Percentiles rank a stretch among this genome's conserved stretches.
Conservation (phyloP, 2,329 filamentous ascomycete genomes). For the Ambrosiella xylebori region DNA sequence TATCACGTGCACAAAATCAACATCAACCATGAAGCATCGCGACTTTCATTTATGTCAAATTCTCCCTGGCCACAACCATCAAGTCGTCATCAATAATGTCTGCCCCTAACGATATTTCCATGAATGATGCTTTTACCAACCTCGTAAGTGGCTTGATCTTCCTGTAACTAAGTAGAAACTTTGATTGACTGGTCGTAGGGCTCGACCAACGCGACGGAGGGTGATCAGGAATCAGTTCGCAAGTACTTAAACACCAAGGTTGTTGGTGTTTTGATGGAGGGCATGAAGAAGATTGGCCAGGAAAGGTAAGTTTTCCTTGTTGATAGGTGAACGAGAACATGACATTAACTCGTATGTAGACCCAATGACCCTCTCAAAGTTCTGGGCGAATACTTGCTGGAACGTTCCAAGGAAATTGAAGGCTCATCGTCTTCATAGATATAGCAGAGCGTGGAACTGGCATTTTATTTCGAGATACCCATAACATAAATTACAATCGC, state of each 20-base stretch:
- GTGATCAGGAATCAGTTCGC: conserved; percentile 49
- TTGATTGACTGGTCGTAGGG: not conserved
- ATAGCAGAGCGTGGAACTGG: not conserved
- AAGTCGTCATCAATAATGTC: not conserved
- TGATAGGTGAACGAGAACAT: not conserved
- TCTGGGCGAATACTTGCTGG: conserved; percentile 52
- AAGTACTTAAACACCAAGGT: conserved; percentile 57
- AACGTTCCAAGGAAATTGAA: conserved; percentile 50
- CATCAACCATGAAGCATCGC: not conserved
- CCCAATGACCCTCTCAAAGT: conserved; percentile 51
- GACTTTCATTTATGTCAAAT: not conserved
- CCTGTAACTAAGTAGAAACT: not conserved
- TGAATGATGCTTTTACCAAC: conserved; percentile 9
- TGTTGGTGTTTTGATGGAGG: conserved; percentile 50
- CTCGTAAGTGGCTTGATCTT: not conserved
- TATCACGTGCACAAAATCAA: not conserved
- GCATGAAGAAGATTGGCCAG: conserved; percentile 55
- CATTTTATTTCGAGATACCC: not conserved
- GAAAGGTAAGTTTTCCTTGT: conserved; percentile 41
- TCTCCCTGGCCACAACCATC: not conserved
- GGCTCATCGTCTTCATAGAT: conserved; percentile 13
- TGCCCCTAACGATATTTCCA: conserved; percentile 5
- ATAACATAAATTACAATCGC: not conserved
- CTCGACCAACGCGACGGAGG: not conserved
- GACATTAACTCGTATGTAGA: conserved; percentile 20